Evolutionary conservation across 768 basidiomycete species (phyloP), one percentile per base, ranked within the genome.

Genomic region (Termitomyces sp.): DNA sequence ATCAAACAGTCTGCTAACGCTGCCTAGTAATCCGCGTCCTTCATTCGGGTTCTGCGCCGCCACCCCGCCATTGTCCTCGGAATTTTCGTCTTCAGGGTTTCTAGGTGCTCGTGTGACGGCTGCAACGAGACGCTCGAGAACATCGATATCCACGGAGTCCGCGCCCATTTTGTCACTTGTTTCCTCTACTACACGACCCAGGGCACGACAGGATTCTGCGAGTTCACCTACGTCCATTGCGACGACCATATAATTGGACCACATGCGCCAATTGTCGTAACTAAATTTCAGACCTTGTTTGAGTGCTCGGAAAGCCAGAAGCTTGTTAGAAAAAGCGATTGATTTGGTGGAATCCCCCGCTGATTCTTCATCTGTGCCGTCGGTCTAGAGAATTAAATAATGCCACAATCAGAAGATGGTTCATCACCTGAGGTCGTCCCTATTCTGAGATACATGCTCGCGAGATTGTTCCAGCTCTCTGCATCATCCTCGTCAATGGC

Each of bases 381-480:
- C 31, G 18, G 35, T 15, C 54, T 56, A 38, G 11, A 39, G 35
- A 53, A 25, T 48, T 18, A 4, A 29, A 12, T n/a, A 22, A 13
- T 33, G 10, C 22, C 47, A 23, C 16, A 23, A 40, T 50, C 15
- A 52, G 47, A 31, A 36, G 16, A 33, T 22, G 13, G 20, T 15
- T n/a, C 35, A 23, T 23, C 22, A 20, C 47, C 41, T 7, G 49
- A 36, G 29, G 38, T 41, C 58, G 77, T 77, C 11, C 84, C 88
- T 69, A 96, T 79, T 43, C 92, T 86, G 57, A 99, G 81, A 71
- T 98, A 97, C 66, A 94, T 86, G 54, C 88, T 94, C 32, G 96
- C 97, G 58, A 99, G 75, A 68, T 99, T 99, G 63, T 89, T 96
- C 97, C 97, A 98, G 61, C 94, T 96, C 77, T 98, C 96, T 3